These are phyloP conservation scores for Sporothrix curviconia DNA, from an alignment of 2,329 filamentous ascomycete genomes.

Conservation along the genomic window DNA sequence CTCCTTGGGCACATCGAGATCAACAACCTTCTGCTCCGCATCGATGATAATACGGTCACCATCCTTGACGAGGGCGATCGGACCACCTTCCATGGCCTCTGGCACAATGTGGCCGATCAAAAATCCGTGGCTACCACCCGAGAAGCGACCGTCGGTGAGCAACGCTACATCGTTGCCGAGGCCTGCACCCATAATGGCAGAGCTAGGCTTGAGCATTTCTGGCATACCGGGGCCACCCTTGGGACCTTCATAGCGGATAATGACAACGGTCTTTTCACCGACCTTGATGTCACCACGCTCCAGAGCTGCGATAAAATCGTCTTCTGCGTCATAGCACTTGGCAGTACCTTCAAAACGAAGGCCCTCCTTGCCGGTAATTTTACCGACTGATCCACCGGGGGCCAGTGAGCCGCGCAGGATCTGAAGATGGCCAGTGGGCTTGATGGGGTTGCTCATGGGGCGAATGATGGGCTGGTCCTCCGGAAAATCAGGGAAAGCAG, in stretches of 20 bases:
- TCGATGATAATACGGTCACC: conserved; percentile 79
- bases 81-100: conserved; percentile 78
- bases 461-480: conserved; percentile 76
- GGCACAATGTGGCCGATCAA: conserved; percentile 83
- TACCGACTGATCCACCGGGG: conserved; percentile 79
- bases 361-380: conserved; percentile 95
- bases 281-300: conserved; percentile 72
- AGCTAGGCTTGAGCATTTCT: conserved; percentile 89
- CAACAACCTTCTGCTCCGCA: conserved; percentile 62
- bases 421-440: conserved; percentile 79
- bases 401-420: conserved; percentile 81
- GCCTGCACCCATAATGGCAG: conserved; percentile 85
- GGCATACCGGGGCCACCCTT: conserved; percentile 94
- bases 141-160: conserved; percentile 70
- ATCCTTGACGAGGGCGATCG: conserved; percentile 74
- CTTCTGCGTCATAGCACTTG: conserved; percentile 76
- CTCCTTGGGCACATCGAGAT: conserved; percentile 60
- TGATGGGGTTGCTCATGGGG: conserved; percentile 75
- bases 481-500: conserved; percentile 65
- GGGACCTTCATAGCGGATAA: conserved; percentile 89
- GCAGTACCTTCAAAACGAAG: conserved; percentile 74
- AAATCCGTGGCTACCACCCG: conserved; percentile 78
- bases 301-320: conserved; percentile 70
- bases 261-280: conserved; percentile 80
- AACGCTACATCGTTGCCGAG: conserved; percentile 70